Evolutionary conservation across 177 flowering plant genomes (phyloP).

Genomic region (Telopea speciosissima): DNA sequence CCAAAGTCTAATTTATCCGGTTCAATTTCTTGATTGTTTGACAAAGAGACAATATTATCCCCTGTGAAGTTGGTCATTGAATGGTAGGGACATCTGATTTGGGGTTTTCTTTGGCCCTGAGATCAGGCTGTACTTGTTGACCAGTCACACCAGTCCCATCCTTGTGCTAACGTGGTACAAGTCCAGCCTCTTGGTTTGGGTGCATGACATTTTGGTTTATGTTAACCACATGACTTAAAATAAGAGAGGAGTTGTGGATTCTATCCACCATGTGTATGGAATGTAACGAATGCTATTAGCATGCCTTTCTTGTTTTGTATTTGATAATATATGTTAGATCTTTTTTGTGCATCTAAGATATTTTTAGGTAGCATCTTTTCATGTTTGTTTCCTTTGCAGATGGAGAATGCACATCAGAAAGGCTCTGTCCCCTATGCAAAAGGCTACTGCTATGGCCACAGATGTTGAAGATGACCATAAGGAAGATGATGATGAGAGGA

Average conservation of each 20-base stretch:
- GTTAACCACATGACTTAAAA: background rate
- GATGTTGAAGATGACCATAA: conserved; percentile 29
- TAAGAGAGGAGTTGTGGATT: background rate
- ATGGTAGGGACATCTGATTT: too few relatives aligned
- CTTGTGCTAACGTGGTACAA: background rate
- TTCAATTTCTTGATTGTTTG: too few relatives aligned
- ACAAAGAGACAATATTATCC: too few relatives aligned
- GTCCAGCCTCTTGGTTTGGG: background rate
- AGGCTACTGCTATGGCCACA: conserved; percentile 24
- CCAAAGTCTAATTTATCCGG: too few relatives aligned
- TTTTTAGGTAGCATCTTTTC: background rate
- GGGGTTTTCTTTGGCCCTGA: too few relatives aligned
- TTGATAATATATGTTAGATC: background rate
- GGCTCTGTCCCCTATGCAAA: conserved; percentile 52
- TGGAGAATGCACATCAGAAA: conserved; percentile 82
- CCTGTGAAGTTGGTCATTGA: too few relatives aligned
- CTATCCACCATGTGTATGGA: background rate
- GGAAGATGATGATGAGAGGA: conserved; percentile 51
- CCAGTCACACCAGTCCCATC: too few relatives aligned
- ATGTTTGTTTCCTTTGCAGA: conserved; percentile 27
- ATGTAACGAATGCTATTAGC: background rate
- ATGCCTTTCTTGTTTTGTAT: background rate
- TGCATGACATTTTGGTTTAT: background rate
- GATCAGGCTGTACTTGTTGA: too few relatives aligned
- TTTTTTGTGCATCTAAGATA: background rate